A percentile compares a stretch with the other conserved stretches of the same genome.
These are phyloP conservation scores for Thelephora terrestris DNA, from an alignment of 1,284 basidiomycete genomes.

Conservation along the genomic window DNA sequence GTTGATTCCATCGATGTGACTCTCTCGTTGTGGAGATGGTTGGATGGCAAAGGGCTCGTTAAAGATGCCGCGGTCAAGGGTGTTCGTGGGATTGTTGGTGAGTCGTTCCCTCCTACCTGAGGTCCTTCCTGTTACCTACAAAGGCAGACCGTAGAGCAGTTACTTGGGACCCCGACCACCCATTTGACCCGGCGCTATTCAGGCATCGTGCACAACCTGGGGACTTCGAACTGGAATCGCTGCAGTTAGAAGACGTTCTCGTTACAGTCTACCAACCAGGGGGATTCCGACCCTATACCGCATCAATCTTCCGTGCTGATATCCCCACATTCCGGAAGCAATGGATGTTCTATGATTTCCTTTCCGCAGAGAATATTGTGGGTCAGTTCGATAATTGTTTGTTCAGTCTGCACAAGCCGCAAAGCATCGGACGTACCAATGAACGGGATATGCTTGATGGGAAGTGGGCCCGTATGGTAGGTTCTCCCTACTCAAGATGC, in stretches of 20 bases:
- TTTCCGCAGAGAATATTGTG: conserved; percentile 88
- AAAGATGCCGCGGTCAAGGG: conserved; percentile 89
- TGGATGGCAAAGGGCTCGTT: conserved; percentile 92
- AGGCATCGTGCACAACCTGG: conserved; percentile 67
- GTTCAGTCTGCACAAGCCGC: conserved; percentile 94
- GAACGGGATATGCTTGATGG: conserved; percentile 75
- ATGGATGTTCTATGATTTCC: conserved; percentile 93
- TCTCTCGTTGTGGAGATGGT: conserved; percentile 87
- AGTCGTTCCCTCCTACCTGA: conserved; percentile 15
- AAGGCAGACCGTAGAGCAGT: conserved; percentile 80
- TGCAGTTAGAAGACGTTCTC: conserved; percentile 88
- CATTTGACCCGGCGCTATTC: conserved; percentile 72
- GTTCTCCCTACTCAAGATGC: conserved; percentile 13
- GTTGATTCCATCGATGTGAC: conserved; percentile 96
- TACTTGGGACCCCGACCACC: conserved; percentile 75
- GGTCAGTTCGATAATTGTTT: conserved; percentile 98
- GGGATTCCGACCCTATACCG: conserved; percentile 87
- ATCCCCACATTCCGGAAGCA: conserved; percentile 81
- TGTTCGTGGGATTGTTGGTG: conserved; percentile 87
- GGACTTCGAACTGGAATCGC: conserved; percentile 87
- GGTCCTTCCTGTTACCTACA: background rate
- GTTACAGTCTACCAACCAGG: conserved; percentile 93
- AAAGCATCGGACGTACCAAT: conserved; percentile 87
- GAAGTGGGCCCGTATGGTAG: conserved; percentile 83
- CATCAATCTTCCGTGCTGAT: conserved; percentile 93